These are phyloP conservation scores for Cornus florida DNA, from an alignment of 148 eudicot genomes.

Conservation along the genomic window DNA sequence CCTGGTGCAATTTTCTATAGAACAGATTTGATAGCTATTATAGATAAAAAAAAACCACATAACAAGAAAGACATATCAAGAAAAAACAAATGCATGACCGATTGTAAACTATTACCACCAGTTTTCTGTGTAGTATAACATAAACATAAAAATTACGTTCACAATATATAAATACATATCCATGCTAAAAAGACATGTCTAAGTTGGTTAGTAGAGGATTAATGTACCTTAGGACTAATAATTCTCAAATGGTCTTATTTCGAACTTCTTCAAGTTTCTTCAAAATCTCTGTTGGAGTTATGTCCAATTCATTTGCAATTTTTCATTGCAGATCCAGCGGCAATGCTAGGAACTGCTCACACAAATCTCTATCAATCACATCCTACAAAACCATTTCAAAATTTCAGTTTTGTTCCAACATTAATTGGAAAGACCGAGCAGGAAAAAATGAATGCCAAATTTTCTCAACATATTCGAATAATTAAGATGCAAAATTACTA, in stretches of 20 bases:
- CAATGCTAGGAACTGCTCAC: constrained; percentile 75
- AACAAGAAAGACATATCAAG: no score
- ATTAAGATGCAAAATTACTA: not conserved
- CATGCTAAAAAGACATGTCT: not conserved
- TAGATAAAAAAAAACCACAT: no score
- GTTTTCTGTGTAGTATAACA: not conserved
- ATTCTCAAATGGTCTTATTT: constrained; percentile 73
- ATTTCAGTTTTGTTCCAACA: not conserved
- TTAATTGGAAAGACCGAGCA: not conserved
- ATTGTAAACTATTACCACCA: no score
- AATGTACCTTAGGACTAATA: not conserved
- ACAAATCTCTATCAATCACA: constrained; percentile 95
- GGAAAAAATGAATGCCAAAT: no score
- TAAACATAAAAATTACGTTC: not conserved
- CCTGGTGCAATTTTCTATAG: not conserved
- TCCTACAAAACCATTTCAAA: constrained; percentile 53
- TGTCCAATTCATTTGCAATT: constrained; percentile 95
- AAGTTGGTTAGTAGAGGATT: not conserved
- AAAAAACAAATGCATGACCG: no score
- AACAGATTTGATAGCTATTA: no score
- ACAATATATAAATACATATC: not conserved
- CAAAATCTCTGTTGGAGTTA: constrained; percentile 91
- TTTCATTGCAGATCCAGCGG: constrained; percentile 36
- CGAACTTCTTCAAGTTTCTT: constrained; percentile 96
- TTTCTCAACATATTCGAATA: not conserved